Percentiles rank a stretch among this genome's conserved stretches.
These are phyloP conservation scores for Sarocladium strictum DNA, from an alignment of 2,329 filamentous ascomycete genomes.

Conservation along the genomic window DNA sequence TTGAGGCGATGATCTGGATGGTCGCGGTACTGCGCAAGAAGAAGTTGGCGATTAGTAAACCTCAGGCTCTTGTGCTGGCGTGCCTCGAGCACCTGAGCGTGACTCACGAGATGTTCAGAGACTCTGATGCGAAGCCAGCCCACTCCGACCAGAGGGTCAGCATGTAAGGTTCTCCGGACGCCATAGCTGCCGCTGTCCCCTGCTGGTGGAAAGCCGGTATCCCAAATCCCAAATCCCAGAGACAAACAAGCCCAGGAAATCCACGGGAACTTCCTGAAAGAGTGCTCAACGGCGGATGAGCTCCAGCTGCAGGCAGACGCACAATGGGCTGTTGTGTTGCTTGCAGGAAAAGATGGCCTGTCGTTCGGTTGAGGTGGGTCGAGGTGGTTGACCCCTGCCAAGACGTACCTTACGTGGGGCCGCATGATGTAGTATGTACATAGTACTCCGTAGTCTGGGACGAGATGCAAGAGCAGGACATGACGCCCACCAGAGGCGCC, in stretches of 20 bases:
- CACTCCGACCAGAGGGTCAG: conserved; percentile 11
- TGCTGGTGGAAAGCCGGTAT: no score
- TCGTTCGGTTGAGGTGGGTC: conserved; percentile 7
- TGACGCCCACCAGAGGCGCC: no score
- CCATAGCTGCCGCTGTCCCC: not conserved
- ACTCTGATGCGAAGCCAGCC: conserved; percentile 4
- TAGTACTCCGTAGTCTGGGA: no score
- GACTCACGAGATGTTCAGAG: conserved; percentile 13
- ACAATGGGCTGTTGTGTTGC: not conserved
- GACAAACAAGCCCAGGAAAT: no score
- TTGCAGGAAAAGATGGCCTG: not conserved
- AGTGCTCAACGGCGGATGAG: no score
- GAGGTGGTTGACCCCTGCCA: conserved; percentile 10
- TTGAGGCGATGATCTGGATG: conserved; percentile 23
- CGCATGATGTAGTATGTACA: no score
- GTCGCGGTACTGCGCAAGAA: conserved; percentile 16
- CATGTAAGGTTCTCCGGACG: not conserved
- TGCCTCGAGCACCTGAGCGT: no score
- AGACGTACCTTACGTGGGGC: not conserved
- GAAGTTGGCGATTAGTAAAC: not conserved
- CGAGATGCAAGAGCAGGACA: no score
- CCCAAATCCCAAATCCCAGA: no score
- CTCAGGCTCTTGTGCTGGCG: no score
- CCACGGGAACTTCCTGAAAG: no score
- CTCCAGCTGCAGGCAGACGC: no score